Evolutionary conservation across 306 rosid species (phyloP).

Genomic region (Oemleria cerasiformis): DNA sequence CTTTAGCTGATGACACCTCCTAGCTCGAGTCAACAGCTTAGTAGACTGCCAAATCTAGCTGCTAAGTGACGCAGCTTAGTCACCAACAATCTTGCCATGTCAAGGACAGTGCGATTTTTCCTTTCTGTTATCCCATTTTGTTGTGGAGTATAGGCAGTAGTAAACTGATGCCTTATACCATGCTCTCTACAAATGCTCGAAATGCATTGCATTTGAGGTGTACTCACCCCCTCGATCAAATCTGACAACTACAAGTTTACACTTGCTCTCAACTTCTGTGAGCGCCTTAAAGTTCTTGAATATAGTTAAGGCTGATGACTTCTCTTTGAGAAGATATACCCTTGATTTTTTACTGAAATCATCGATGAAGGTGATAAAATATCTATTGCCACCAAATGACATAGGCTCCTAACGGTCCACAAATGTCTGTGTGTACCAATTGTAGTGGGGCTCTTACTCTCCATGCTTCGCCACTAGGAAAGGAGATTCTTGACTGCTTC

Average conservation of each 20-base stretch:
- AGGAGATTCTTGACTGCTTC: neutral
- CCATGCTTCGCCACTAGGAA: neutral
- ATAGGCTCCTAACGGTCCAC: neutral
- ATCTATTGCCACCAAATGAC: neutral
- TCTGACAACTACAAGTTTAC: neutral
- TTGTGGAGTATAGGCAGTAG: neutral
- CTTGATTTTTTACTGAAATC: neutral
- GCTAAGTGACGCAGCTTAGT: too few species aligned
- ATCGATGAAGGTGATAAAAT: neutral
- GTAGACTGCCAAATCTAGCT: too few species aligned
- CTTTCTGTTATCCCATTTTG: neutral
- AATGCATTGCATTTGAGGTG: neutral
- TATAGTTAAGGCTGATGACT: neutral
- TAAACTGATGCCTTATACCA: neutral
- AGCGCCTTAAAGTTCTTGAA: neutral
- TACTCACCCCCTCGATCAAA: neutral
- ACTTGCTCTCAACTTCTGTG: neutral
- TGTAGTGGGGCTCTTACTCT: neutral
- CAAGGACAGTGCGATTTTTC: neutral
- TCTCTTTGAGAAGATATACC: neutral
- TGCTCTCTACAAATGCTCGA: neutral
- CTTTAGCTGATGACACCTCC: too few species aligned
- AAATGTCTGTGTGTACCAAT: neutral
- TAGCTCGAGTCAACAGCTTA: too few species aligned
- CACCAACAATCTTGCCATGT: neutral